Evolutionary conservation across 108 stramenopile genomes (phyloP), one percentile per base, ranked within the genome.

Genomic region (Mayamaea pseudoterrestris): DNA sequence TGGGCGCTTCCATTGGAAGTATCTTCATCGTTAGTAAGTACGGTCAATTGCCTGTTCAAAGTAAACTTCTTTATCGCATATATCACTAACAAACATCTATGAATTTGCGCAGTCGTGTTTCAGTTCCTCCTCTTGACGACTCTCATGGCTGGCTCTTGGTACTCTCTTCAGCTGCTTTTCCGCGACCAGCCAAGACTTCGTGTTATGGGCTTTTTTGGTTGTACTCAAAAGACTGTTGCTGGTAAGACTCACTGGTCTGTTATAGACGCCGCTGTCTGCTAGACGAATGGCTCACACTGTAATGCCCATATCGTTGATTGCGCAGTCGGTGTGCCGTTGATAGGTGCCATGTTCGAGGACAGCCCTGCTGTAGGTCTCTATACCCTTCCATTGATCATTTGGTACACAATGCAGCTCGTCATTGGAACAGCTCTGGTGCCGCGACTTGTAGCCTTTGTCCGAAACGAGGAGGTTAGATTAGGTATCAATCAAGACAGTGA

Each of bases 261-360:
- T n/a, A n/a, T n/a, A n/a, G n/a, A n/a, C n/a, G n/a, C n/a, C n/a
- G n/a, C n/a, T n/a, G n/a, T n/a, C n/a, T n/a, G n/a, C n/a, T n/a
- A n/a, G n/a, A n/a, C n/a, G n/a, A n/a, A n/a, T n/a, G n/a, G n/a
- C n/a, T n/a, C n/a, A n/a, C n/a, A n/a, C n/a, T n/a, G n/a, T n/a
- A n/a, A n/a, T n/a, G n/a, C n/a, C n/a, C n/a, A n/a, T n/a, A n/a
- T n/a, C n/a, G n/a, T n/a, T n/a, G n/a, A n/a, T n/a, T n/a, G n/a
- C n/a, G 93, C 90, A 12, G 68, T 84, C 65, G 82, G 82, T 0
- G 49, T 83, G 11, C 82, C 82, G 0, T 51, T 83, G 17, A 83
- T 83, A 54, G 72, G 58, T 45, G 73, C 83, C 13, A 74, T 85
- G 9, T 85, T 73, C 50, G 78, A 62, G 30, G 44, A 44, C 14